Conservation (phyloP, 192 early-diverging fungal genomes). For the Backusella tarrabulga region DNA sequence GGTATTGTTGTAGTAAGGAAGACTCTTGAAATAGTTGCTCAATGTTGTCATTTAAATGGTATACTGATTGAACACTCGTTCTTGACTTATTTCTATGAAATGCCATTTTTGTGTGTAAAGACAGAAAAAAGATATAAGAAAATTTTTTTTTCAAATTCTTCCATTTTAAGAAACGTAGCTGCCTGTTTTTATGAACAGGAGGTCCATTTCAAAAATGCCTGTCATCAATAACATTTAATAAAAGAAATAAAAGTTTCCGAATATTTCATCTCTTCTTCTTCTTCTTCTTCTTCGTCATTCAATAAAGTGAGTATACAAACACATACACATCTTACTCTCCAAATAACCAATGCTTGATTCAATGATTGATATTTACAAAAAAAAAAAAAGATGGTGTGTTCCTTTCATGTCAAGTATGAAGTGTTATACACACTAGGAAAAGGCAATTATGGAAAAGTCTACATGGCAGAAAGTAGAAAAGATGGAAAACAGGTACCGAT, state of each 20-base stretch:
- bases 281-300: not conserved
- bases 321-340: not conserved
- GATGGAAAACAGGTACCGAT: slow-evolving; percentile 43
- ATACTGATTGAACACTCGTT: not conserved
- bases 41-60: not conserved
- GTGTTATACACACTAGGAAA: slow-evolving; percentile 46
- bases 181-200: not conserved
- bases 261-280: not conserved
- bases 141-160: not conserved
- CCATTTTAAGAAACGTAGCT: not conserved
- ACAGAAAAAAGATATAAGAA: not conserved
- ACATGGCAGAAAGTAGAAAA: slow-evolving; percentile 48
- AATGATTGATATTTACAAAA: not conserved
- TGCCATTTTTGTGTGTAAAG: not conserved
- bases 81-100: not conserved
- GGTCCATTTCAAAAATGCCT: not conserved
- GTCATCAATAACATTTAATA: not conserved
- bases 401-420: slow-evolving; percentile 10
- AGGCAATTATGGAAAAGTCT: slow-evolving; percentile 64
- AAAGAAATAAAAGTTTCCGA: slow-evolving; percentile 7
- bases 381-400: not conserved
- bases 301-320: not conserved
- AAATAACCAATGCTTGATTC: no score
- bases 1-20: not conserved
- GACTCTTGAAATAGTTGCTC: not conserved